Percentiles rank a stretch among this genome's conserved stretches.
Evolutionary conservation across 2,329 filamentous ascomycete genomes (phyloP).

Genomic region (Hypomyces rosellus): DNA sequence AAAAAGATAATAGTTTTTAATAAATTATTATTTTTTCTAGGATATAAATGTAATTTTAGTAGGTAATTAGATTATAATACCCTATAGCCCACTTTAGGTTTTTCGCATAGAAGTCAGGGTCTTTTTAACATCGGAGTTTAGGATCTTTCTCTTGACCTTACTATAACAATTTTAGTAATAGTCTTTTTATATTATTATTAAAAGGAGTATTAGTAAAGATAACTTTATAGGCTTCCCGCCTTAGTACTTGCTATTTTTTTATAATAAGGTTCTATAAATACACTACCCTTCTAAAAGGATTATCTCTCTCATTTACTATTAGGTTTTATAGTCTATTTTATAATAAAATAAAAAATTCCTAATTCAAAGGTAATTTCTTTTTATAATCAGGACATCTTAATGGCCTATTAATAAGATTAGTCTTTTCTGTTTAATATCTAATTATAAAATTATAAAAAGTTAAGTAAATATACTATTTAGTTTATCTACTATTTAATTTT

Average conservation of each 20-base stretch:
- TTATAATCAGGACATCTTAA: background rate
- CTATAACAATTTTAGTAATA: background rate
- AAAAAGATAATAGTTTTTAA: background rate
- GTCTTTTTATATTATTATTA: background rate
- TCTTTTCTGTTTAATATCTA: background rate
- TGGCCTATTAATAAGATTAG: background rate
- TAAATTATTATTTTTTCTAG: too few relatives aligned
- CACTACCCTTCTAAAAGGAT: too few relatives aligned
- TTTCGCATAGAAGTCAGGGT: too few relatives aligned
- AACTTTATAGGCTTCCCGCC: too few relatives aligned
- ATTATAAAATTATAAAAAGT: background rate
- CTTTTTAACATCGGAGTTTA: background rate
- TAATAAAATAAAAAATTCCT: background rate
- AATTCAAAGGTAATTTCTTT: background rate
- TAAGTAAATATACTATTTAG: background rate
- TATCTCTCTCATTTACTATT: too few relatives aligned
- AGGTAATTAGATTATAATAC: too few relatives aligned
- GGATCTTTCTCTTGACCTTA: background rate
- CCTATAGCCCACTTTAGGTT: too few relatives aligned
- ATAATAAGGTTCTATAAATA: too few relatives aligned
- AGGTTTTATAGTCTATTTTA: too few relatives aligned
- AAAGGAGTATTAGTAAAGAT: too few relatives aligned
- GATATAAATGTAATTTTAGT: too few relatives aligned
- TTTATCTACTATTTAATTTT: background rate
- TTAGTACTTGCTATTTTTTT: too few relatives aligned